phyloP scores from a whole-genome alignment of 176 grass and related monocot genomes.

The Zoysia pacifica region DNA sequence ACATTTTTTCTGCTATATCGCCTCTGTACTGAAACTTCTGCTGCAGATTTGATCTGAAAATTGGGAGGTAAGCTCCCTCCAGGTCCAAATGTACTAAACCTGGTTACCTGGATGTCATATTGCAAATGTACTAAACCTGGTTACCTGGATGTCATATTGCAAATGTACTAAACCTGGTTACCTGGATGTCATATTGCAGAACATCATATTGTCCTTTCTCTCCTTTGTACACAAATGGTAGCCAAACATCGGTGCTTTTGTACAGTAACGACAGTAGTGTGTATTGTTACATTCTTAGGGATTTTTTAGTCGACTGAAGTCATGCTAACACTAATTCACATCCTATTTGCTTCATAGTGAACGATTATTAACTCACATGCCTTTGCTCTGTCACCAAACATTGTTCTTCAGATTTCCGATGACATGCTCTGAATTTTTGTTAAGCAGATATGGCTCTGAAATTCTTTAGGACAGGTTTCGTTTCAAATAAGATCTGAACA shows the following conservation, averaged over 20 bases:
- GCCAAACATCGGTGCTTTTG: no score
- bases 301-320: background rate
- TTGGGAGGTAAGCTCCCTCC: background rate
- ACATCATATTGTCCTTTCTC: background rate
- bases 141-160: no score
- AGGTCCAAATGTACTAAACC: background rate
- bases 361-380: background rate
- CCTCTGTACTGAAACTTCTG: background rate
- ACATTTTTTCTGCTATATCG: background rate
- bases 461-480: no score
- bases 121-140: no score
- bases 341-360: background rate
- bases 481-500: background rate
- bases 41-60: background rate
- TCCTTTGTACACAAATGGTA: background rate
- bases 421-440: no score
- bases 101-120: background rate
- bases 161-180: no score
- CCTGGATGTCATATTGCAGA: no score
- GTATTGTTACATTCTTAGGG: background rate
- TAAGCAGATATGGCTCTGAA: no score
- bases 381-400: background rate
- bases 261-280: background rate
- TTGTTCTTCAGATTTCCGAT: background rate
- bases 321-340: background rate